Evolutionary conservation across 1,284 basidiomycete species (phyloP).

Genomic region (Macrocystidia cucumis): DNA sequence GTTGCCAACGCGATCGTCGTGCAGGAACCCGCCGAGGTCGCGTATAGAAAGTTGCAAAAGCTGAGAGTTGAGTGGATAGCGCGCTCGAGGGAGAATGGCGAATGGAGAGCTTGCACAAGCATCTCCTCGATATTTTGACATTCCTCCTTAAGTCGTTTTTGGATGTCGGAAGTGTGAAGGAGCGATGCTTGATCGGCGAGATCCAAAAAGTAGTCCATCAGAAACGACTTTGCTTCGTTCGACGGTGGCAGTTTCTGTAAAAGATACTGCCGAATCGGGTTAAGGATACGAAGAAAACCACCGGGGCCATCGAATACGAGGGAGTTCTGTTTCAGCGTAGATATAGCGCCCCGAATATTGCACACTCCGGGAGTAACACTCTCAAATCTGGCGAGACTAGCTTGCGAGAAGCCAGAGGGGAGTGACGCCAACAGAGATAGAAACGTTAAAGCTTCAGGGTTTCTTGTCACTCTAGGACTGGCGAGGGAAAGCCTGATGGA

Average conservation of each 20-base stretch:
- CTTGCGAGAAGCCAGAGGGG: slow-evolving; percentile 16
- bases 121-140: slow-evolving; percentile 15
- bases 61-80: slow-evolving; percentile 13
- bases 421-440: slow-evolving; percentile 16
- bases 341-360: slow-evolving; percentile 14
- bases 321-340: slow-evolving; percentile 18
- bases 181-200: slow-evolving; percentile 9
- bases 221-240: slow-evolving; percentile 8
- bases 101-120: slow-evolving; percentile 11
- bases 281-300: slow-evolving; percentile 14
- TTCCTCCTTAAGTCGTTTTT: slow-evolving; percentile 7
- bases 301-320: slow-evolving; percentile 15
- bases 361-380: slow-evolving; percentile 11
- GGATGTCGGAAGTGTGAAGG: slow-evolving; percentile 4
- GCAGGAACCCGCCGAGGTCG: slow-evolving; percentile 13
- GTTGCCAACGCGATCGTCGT: slow-evolving; percentile 11
- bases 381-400: slow-evolving; percentile 8
- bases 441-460: slow-evolving; percentile 15
- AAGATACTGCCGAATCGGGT: slow-evolving; percentile 17
- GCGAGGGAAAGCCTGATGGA: slow-evolving; percentile 18
- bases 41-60: slow-evolving; percentile 17
- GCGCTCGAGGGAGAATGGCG: slow-evolving; percentile 7
- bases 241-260: slow-evolving; percentile 13
- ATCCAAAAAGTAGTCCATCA: slow-evolving; percentile 13
- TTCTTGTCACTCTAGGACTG: slow-evolving; percentile 15